These are phyloP conservation scores for Colletotrichum theobromicola DNA, from an alignment of 2,329 filamentous ascomycete species.

Conservation along the genomic window DNA sequence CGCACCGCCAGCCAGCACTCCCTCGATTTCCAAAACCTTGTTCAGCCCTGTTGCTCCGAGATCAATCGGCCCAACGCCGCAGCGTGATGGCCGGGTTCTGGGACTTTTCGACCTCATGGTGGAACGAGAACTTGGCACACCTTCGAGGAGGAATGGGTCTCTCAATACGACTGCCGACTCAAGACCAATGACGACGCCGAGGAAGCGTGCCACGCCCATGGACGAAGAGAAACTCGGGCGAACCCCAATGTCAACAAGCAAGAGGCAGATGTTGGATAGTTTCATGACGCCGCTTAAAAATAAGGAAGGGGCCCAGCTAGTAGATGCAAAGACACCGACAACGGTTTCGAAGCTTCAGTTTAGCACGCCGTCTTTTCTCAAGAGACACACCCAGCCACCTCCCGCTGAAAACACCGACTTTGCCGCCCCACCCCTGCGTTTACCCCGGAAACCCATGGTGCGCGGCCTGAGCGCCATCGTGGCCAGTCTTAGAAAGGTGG, in stretches of 20 bases:
- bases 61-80: conserved; percentile 78
- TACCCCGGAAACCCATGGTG: conserved; percentile 67
- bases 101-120: conserved; percentile 77
- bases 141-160: conserved; percentile 47
- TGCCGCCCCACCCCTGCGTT: conserved; percentile 52
- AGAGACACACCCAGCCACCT: conserved; percentile 48
- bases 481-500: conserved; percentile 70
- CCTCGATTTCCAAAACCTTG: conserved; percentile 60
- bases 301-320: conserved; percentile 40
- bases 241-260: conserved; percentile 62
- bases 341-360: conserved; percentile 63
- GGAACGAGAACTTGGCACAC: conserved; percentile 53
- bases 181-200: conserved; percentile 48
- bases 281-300: conserved; percentile 71
- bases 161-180: conserved; percentile 29
- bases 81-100: conserved; percentile 77
- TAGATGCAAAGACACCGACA: conserved; percentile 48
- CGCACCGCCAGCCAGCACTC: conserved; percentile 55
- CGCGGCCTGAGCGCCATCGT: conserved; percentile 78
- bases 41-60: conserved; percentile 66
- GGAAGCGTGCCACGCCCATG: conserved; percentile 41
- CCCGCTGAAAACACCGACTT: conserved; percentile 63
- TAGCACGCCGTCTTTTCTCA: conserved; percentile 76
- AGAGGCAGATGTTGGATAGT: conserved; percentile 64
- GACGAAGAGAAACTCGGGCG: conserved; percentile 43